Percentiles rank a stretch among this genome's conserved stretches.
Conservation (phyloP, 2,329 filamentous ascomycete species). For the Diaporthe vexans region DNA sequence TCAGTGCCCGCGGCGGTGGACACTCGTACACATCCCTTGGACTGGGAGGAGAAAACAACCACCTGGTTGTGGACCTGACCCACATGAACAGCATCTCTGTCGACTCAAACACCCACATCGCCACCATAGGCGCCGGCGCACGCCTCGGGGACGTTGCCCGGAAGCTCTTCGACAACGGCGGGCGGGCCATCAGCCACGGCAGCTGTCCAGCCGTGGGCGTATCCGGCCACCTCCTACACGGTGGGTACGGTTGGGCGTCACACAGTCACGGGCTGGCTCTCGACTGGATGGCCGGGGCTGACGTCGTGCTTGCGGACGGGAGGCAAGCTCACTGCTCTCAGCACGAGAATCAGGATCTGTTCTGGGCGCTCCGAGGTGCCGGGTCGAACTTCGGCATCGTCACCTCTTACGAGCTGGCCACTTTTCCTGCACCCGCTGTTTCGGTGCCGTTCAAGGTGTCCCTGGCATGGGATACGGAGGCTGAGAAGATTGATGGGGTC, state of each 20-base stretch:
- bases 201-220: slow-evolving; percentile 64
- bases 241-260: slow-evolving; percentile 56
- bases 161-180: slow-evolving; percentile 55
- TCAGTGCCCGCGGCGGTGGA: slow-evolving; percentile 64
- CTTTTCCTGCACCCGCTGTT: slow-evolving; percentile 53
- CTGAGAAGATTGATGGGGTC: slow-evolving; percentile 47
- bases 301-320: slow-evolving; percentile 55
- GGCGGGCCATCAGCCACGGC: slow-evolving; percentile 63
- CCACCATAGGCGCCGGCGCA: slow-evolving; percentile 62
- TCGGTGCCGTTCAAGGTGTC: slow-evolving; percentile 51
- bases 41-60: slow-evolving; percentile 63
- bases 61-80: slow-evolving; percentile 62
- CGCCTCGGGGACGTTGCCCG: slow-evolving; percentile 62
- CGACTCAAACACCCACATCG: slow-evolving; percentile 56
- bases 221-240: slow-evolving; percentile 56
- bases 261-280: slow-evolving; percentile 52
- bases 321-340: slow-evolving; percentile 51
- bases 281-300: slow-evolving; percentile 54
- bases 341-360: slow-evolving; percentile 55
- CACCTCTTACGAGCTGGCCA: slow-evolving; percentile 56
- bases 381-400: slow-evolving; percentile 57
- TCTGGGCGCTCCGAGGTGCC: slow-evolving; percentile 59
- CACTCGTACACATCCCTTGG: slow-evolving; percentile 66
- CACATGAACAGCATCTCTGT: slow-evolving; percentile 59
- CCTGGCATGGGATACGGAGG: slow-evolving; percentile 48